Conservation (phyloP, 176 grass and related monocot genomes). For the maize (Zea mays) region DNA sequence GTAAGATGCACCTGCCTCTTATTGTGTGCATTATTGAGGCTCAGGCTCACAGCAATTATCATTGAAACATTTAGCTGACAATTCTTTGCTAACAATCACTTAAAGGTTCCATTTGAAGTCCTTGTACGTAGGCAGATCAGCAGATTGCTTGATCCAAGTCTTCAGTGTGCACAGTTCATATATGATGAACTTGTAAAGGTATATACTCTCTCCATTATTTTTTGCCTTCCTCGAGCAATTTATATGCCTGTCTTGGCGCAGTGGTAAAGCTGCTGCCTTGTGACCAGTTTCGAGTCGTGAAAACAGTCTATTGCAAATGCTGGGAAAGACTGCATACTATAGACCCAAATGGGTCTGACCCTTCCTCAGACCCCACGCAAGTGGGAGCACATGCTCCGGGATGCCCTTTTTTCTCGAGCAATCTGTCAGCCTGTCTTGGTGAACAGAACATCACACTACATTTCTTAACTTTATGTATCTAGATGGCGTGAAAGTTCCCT, state of each 20-base stretch:
- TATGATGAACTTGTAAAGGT: slow-evolving; percentile 97
- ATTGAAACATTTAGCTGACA: slow-evolving; percentile 25
- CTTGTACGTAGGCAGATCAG: slow-evolving; percentile 91
- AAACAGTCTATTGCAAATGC: too few species aligned
- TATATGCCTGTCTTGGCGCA: not conserved
- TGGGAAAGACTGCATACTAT: too few species aligned
- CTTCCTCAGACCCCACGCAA: too few species aligned
- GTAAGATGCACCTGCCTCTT: slow-evolving; percentile 40
- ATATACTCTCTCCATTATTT: slow-evolving; percentile 2
- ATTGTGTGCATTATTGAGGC: not conserved
- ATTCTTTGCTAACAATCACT: slow-evolving; percentile 31
- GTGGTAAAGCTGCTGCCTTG: too few species aligned
- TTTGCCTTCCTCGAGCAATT: not conserved
- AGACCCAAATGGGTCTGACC: too few species aligned
- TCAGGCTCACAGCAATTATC: not conserved
- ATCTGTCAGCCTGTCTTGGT: not conserved
- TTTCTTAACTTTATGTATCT: not conserved
- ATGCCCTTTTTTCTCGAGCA: not conserved
- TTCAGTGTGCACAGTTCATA: slow-evolving; percentile 94
- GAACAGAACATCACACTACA: not conserved
- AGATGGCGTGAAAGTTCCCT: not conserved
- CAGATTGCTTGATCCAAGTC: slow-evolving; percentile 88
- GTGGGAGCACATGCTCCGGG: too few species aligned
- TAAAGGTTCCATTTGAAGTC: slow-evolving; percentile 92
- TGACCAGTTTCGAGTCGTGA: too few species aligned